Evolutionary conservation across 1,139 yeast species (phyloP), one percentile per base, ranked within the genome.

Genomic region (Candida mesenterica): DNA sequence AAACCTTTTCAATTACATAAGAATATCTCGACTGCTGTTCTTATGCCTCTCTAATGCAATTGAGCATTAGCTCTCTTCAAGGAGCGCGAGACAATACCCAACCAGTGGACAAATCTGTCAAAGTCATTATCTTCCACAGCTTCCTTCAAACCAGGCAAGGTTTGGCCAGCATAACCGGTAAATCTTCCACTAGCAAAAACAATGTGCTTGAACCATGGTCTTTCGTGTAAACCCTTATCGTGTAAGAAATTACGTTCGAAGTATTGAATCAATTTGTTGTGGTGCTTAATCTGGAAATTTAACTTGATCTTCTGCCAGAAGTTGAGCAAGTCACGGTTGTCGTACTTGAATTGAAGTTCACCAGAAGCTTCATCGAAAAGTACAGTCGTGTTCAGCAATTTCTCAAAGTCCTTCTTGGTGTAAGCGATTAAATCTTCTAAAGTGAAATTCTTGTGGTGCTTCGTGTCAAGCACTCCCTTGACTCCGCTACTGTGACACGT

Each of bases 121-220:
- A 68, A 59, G 46, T 83, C 80, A 0, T 55, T 50, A 52, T 86
- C 95, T 55, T 87, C 95, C 32, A 85, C 59, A 0, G 95, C 87
- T 56, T 88, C 96, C 26, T 75, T 74, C 39, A 88, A 65, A 1
- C 90, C 92, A 1, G 96, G 96, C 44, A 84, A 70, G 14, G 81
- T 75, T 49, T 83, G 89, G 2, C 95, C 95, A 15, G 86, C 83
- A 51, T 88, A 88, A 1, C 96, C 96, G 2, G 95, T 84, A 58
- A 72, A 81, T 52, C 94, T 69, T 3, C 95, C 95, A 36, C 92
- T 80, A 3, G 95, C 95, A 57, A 74, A 87, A 3, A 86, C 77
- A 43, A 85, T 72, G 60, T 89, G 96, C 61, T 82, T 86, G 65
- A 82, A 89, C 95, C 96, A 88, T n/a, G 74, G 65, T 52, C 96